Base-by-base conservation (phyloP, 495 filamentous ascomycete genomes). In the Aspergillus leporis region DNA sequence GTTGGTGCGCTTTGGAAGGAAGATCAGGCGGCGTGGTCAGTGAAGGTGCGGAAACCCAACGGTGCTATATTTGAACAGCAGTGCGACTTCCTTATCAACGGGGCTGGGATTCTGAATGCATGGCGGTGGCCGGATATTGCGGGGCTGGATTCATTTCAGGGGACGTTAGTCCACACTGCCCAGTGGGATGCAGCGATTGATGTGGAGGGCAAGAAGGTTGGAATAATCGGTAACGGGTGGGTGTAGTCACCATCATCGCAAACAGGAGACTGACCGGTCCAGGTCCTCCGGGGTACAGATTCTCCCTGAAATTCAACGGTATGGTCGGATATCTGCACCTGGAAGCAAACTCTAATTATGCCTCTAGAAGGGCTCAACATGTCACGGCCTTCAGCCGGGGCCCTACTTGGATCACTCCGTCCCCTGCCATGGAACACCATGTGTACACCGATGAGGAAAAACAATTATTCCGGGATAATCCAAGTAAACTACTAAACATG, bases 201-300 rank as follows among this genome's bases (percentile, higher is more conserved):
- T 28, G 72, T 61, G 61, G 31, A 72, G 23, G 74, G 73, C 12
- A 81, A 81, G 62, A 66, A 67, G 0, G 75, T 83, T 19, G 78
- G 66, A 5, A 74, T 82, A 6, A 73, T 83, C 46, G 80, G 80
- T 3, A 78, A 69, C 0, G 81, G 81, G 25, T 28, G 25, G 25
- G 25, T 28, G 25, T 28, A 28, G 0, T 59, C 72, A 14, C 6
- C 25, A 74, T 75, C 4, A 77, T 70, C 2, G 66, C 81, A 6
- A 80, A 84, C 58, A 61, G 73, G n/a, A 66, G 56, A 10, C 30
- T 52, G 3, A 25, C 31, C 8, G 34, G 45, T 9, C 30, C 25
- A 28, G 25, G 51, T 10, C 18, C 38, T 14, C 18, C 49, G n/a
- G 58, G 58, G 5, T 31, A 21, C 12, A 38, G 53, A 30, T 18